These are phyloP conservation scores for Macrolepiota dolichaula DNA, from an alignment of 768 basidiomycete genomes.

Conservation along the genomic window DNA sequence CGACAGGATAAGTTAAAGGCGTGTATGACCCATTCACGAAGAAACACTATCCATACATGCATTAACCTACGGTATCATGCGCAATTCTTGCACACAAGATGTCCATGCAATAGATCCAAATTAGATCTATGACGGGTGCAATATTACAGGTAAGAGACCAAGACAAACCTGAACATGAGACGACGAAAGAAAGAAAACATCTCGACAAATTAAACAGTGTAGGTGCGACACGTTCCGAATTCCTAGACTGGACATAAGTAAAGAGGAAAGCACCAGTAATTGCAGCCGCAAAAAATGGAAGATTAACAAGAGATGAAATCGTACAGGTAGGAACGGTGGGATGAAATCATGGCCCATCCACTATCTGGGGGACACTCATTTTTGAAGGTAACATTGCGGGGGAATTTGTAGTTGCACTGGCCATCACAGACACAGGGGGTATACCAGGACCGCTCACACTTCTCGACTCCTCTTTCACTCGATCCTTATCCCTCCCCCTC, in stretches of 20 bases:
- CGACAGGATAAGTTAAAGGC: too few species aligned
- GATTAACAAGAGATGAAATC: background rate
- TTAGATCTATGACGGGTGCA: background rate
- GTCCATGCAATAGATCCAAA: background rate
- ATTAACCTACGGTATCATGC: too few species aligned
- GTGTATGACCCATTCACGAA: too few species aligned
- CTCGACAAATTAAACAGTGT: too few species aligned
- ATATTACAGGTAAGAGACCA: too few species aligned
- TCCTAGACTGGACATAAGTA: background rate
- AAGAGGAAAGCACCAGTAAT: background rate
- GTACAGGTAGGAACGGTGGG: background rate
- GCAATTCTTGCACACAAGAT: background rate
- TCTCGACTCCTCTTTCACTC: background rate
- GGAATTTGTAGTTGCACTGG: slow-evolving; percentile 3
- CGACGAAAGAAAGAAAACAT: too few species aligned
- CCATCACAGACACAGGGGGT: slow-evolving; percentile 11
- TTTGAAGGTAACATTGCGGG: slow-evolving; percentile 29
- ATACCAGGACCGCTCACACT: background rate
- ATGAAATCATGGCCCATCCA: slow-evolving; percentile 30
- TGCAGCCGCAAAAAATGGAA: background rate
- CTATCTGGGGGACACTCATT: slow-evolving; percentile 40
- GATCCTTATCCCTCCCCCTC: background rate
- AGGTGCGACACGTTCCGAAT: background rate
- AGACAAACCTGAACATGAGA: too few species aligned
- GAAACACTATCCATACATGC: too few species aligned